Evolutionary conservation across 768 basidiomycete genomes (phyloP).

Genomic region (Suillus alpinus): DNA sequence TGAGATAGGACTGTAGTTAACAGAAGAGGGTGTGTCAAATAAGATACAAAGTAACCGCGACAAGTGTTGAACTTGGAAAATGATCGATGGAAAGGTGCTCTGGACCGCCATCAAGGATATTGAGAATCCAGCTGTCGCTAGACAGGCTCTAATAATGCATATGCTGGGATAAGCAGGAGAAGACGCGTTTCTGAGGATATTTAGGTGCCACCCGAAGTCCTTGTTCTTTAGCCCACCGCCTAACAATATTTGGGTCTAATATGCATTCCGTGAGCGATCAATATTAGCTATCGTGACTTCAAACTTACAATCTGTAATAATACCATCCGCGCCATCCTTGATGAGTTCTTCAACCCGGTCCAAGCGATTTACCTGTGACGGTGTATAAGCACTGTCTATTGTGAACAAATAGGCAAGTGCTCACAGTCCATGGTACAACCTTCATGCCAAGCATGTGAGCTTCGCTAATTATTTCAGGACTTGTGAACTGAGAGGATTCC

Average conservation of each 20-base stretch:
- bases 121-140: no score
- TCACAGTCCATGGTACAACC: slow-evolving; percentile 76
- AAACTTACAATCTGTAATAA: slow-evolving; percentile 67
- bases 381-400: background rate
- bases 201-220: slow-evolving; percentile 53
- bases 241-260: slow-evolving; percentile 53
- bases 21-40: no score
- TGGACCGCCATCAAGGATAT: no score
- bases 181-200: slow-evolving; percentile 57
- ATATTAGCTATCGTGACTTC: background rate
- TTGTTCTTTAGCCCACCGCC: slow-evolving; percentile 53
- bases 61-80: no score
- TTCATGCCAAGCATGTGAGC: slow-evolving; percentile 61
- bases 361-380: slow-evolving; percentile 54
- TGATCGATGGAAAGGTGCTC: no score
- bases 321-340: slow-evolving; percentile 64
- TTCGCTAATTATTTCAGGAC: slow-evolving; percentile 62
- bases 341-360: slow-evolving; percentile 60
- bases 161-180: slow-evolving; percentile 59
- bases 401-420: slow-evolving; percentile 16
- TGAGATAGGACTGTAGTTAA: no score
- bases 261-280: background rate
- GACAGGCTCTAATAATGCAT: slow-evolving; percentile 25
- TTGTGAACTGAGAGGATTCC: slow-evolving; percentile 57
- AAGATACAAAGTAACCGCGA: no score